Conservation (phyloP, 805 yeast genomes). For the Isabelozyma gotoi region DNA sequence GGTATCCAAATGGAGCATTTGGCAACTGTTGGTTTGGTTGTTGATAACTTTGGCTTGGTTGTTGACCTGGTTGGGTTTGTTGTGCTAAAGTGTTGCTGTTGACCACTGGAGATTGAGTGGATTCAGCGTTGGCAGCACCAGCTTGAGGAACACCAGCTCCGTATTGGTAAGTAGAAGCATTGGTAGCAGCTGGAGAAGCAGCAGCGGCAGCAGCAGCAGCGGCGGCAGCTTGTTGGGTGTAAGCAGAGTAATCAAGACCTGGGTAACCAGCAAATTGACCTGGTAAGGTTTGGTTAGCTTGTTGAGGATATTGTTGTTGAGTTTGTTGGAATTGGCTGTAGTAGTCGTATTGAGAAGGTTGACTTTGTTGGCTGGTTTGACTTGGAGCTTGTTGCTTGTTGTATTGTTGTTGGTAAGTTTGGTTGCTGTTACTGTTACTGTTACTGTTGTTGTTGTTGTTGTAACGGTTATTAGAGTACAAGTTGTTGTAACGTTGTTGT, state of each 20-base stretch:
- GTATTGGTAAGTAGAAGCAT: slow-evolving; percentile 18
- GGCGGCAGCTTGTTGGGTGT: slow-evolving; percentile 34
- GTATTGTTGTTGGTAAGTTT: slow-evolving; percentile 14
- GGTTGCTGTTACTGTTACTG: slow-evolving; percentile 18
- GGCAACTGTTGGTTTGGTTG: slow-evolving; percentile 24
- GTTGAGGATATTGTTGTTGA: slow-evolving; percentile 44
- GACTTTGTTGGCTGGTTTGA: slow-evolving; percentile 19
- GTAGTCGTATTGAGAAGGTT: slow-evolving; percentile 24
- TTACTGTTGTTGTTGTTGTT: slow-evolving; percentile 18
- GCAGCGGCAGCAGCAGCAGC: slow-evolving; percentile 26
- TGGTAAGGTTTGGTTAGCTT: slow-evolving; percentile 39
- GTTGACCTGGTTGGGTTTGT: slow-evolving; percentile 14
- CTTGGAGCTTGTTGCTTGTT: slow-evolving; percentile 19
- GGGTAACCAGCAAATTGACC: slow-evolving; percentile 46
- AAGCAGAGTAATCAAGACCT: slow-evolving; percentile 41
- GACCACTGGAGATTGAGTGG: slow-evolving; percentile 33
- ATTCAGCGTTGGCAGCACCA: slow-evolving; percentile 15
- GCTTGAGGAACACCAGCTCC: slow-evolving; percentile 8
- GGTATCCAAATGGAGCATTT: slow-evolving; percentile 40
- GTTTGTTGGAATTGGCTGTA: slow-evolving; percentile 31
- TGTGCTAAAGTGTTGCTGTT: slow-evolving; percentile 21
- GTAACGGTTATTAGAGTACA: slow-evolving; percentile 20
- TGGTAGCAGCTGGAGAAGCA: slow-evolving; percentile 28
- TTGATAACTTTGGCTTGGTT: slow-evolving; percentile 11
- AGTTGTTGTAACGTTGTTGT: slow-evolving; percentile 14